phyloP scores from a whole-genome alignment of 1,139 yeast genomes.

The Keqinozyma sinolaborantium region DNA sequence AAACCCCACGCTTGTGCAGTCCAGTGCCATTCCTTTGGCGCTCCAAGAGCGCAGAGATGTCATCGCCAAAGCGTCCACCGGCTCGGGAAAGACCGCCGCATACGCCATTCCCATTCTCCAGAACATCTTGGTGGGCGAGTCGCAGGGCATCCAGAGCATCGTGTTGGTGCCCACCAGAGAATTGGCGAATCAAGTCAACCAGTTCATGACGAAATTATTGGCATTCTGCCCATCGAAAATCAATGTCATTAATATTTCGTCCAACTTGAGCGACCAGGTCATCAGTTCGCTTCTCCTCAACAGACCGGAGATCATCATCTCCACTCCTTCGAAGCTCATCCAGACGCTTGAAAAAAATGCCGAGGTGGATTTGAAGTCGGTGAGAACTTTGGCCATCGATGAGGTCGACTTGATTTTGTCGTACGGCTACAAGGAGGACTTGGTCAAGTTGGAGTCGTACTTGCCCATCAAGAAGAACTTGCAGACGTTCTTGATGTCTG shows the following conservation, averaged over 20 bases:
- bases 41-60: slow-evolving; percentile 82
- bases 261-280: slow-evolving; percentile 69
- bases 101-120: slow-evolving; percentile 78
- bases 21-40: slow-evolving; percentile 89
- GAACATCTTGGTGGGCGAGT: slow-evolving; percentile 45
- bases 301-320: slow-evolving; percentile 74
- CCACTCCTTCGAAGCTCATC: slow-evolving; percentile 84
- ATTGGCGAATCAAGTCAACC: slow-evolving; percentile 76
- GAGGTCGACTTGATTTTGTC: slow-evolving; percentile 92
- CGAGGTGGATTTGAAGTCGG: slow-evolving; percentile 45
- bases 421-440: slow-evolving; percentile 88
- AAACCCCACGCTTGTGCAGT: slow-evolving; percentile 86
- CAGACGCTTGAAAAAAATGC: slow-evolving; percentile 51
- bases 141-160: slow-evolving; percentile 45
- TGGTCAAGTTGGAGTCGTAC: slow-evolving; percentile 57
- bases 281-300: slow-evolving; percentile 66
- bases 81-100: slow-evolving; percentile 89
- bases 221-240: slow-evolving; percentile 69
- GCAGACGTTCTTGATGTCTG: slow-evolving; percentile 95
- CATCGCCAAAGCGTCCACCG: slow-evolving; percentile 85
- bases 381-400: slow-evolving; percentile 80
- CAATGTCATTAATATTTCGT: slow-evolving; percentile 69
- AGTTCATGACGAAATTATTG: slow-evolving; percentile 65
- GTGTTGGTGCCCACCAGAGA: slow-evolving; percentile 85
- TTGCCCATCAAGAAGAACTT: slow-evolving; percentile 71